These are phyloP conservation scores for Syzygium jambos DNA, from an alignment of 345 rosid genomes.

Conservation along the genomic window DNA sequence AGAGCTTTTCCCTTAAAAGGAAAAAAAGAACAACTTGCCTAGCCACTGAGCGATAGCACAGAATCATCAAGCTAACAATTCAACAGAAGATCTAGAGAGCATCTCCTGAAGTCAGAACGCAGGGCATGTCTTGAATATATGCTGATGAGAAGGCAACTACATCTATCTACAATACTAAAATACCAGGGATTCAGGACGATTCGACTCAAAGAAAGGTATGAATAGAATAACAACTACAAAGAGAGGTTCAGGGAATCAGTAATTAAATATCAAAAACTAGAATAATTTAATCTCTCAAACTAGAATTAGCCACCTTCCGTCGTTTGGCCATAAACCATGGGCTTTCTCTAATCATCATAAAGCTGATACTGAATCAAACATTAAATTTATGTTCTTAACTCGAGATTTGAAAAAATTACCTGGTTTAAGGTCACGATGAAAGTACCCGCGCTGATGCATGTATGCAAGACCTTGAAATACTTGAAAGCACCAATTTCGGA, in stretches of 20 bases:
- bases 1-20: neutral
- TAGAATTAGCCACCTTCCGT: neutral
- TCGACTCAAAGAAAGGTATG: neutral
- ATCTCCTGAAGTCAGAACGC: neutral
- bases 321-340: neutral
- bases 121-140: neutral
- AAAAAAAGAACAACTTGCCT: neutral
- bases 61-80: neutral
- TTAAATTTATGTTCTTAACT: neutral
- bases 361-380: neutral
- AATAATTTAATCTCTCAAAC: neutral
- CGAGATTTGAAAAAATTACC: conserved; percentile 30
- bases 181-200: neutral
- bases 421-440: conserved; percentile 98
- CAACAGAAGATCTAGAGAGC: neutral
- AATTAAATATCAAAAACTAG: neutral
- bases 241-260: neutral
- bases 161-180: neutral
- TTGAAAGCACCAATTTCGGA: conserved; percentile 95
- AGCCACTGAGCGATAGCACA: neutral
- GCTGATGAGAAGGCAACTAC: neutral
- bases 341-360: neutral
- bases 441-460: conserved; percentile 90
- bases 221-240: neutral
- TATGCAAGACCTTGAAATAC: conserved; percentile 93